Conservation (phyloP, 257 asterid genomes). For the Lantana camara region DNA sequence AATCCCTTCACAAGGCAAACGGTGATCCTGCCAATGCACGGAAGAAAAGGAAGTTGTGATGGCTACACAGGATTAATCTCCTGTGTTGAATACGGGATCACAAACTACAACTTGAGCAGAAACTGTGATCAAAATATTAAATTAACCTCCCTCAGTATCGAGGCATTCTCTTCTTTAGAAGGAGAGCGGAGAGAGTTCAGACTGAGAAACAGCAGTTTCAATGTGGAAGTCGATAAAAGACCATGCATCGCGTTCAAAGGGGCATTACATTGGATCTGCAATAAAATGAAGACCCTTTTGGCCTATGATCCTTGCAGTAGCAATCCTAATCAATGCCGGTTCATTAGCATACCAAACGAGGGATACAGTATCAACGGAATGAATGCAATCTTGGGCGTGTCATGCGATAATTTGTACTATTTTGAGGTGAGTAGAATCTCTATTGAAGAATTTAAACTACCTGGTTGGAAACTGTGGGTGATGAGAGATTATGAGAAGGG, state of each 20-base stretch:
- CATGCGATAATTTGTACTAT: constrained; percentile 26
- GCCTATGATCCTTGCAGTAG: constrained; percentile 25
- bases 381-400: constrained; percentile 33
- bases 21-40: constrained; percentile 19
- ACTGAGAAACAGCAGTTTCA: background rate
- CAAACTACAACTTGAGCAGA: constrained; percentile 8
- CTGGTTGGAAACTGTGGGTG: constrained; percentile 43
- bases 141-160: constrained; percentile 2
- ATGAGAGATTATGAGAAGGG: constrained; percentile 26
- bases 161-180: constrained; percentile 25
- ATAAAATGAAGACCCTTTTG: constrained; percentile 23
- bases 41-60: background rate
- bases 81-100: constrained; percentile 2
- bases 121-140: background rate
- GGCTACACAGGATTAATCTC: constrained; percentile 27
- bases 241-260: constrained; percentile 26
- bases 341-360: constrained; percentile 22
- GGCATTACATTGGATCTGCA: constrained; percentile 35
- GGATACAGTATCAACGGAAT: constrained; percentile 19
- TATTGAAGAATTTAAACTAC: constrained; percentile 4
- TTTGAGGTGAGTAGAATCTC: constrained; percentile 30
- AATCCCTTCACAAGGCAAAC: constrained; percentile 26
- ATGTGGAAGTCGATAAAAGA: constrained; percentile 25
- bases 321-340: constrained; percentile 16
- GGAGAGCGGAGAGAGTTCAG: constrained; percentile 22